Percentiles rank a stretch among this genome's conserved stretches.
Conservation (phyloP, 129 eudicot genomes). For the Chrysanthemum lavandulifolium region DNA sequence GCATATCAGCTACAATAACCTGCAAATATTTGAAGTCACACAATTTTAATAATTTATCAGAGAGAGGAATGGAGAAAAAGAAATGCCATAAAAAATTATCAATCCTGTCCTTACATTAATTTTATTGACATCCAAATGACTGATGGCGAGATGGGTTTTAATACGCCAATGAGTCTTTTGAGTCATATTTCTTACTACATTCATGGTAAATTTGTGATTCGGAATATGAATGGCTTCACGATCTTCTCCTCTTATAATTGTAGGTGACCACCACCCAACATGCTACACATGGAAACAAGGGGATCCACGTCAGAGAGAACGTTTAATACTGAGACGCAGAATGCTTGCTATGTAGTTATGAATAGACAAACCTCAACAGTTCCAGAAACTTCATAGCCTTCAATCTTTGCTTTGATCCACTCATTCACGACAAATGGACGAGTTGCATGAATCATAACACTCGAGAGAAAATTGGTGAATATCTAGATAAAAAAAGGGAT, state of each 20-base stretch:
- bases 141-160: constrained; percentile 90
- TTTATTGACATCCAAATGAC: constrained; percentile 88
- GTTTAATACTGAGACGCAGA: constrained; percentile 2
- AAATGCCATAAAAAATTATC: constrained; percentile 4
- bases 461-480: constrained; percentile 90
- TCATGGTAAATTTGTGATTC: constrained; percentile 88
- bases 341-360: background rate
- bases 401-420: constrained; percentile 95
- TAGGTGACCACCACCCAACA: constrained; percentile 99
- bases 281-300: constrained; percentile 46
- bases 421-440: constrained; percentile 87
- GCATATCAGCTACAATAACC: constrained; percentile 97
- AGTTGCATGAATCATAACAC: constrained; percentile 96
- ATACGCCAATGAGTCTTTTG: constrained; percentile 99
- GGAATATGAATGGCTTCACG: constrained; percentile 99
- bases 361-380: constrained; percentile 82
- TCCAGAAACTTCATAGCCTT: constrained; percentile 98
- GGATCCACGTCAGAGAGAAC: too few species aligned
- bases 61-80: constrained; percentile 8
- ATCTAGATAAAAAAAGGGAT: constrained; percentile 49
- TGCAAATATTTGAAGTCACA: constrained; percentile 28
- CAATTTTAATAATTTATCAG: background rate
- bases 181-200: constrained; percentile 84
- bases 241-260: constrained; percentile 90
- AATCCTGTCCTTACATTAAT: constrained; percentile 58